Conservation (phyloP, 2,329 filamentous ascomycete genomes). For the Colletotrichum spinosum region DNA sequence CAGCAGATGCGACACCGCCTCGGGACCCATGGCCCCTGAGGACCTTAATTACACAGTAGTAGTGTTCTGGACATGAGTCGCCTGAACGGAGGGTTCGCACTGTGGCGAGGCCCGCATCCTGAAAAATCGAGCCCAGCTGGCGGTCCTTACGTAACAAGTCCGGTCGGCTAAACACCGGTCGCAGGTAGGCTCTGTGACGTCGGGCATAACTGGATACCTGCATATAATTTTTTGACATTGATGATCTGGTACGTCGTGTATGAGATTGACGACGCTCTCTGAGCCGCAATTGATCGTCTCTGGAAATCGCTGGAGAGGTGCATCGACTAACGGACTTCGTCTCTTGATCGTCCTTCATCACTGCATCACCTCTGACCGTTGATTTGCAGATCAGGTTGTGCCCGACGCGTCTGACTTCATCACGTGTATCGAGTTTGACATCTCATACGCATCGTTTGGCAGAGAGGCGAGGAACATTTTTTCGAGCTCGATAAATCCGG, state of each 20-base stretch:
- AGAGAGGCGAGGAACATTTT: too few species aligned
- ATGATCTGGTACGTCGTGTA: constrained; percentile 2
- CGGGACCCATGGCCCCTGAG: constrained; percentile 12
- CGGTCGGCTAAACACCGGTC: constrained; percentile 26
- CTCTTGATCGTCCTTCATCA: too few species aligned
- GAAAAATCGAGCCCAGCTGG: constrained; percentile 13
- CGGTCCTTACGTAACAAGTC: background rate
- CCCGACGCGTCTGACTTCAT: too few species aligned
- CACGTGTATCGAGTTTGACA: too few species aligned
- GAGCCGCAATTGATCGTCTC: constrained; percentile 4
- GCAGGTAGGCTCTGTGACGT: constrained; percentile 22
- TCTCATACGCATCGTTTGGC: too few species aligned
- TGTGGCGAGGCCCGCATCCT: constrained; percentile 26
- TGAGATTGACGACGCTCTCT: constrained; percentile 12
- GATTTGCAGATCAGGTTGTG: too few species aligned
- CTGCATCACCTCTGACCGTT: too few species aligned
- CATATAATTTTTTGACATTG: constrained; percentile 34
- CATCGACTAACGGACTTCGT: too few species aligned
- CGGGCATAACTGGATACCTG: constrained; percentile 22
- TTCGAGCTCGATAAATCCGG: too few species aligned
- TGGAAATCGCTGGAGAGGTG: too few species aligned
- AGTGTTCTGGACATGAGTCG: constrained; percentile 17
- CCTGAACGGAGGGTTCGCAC: constrained; percentile 9
- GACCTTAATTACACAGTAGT: constrained; percentile 25
- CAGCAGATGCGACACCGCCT: constrained; percentile 30